Percentiles rank a stretch among this genome's conserved stretches.
These are phyloP conservation scores for Senna tora DNA, from an alignment of 306 rosid species.

Conservation along the genomic window DNA sequence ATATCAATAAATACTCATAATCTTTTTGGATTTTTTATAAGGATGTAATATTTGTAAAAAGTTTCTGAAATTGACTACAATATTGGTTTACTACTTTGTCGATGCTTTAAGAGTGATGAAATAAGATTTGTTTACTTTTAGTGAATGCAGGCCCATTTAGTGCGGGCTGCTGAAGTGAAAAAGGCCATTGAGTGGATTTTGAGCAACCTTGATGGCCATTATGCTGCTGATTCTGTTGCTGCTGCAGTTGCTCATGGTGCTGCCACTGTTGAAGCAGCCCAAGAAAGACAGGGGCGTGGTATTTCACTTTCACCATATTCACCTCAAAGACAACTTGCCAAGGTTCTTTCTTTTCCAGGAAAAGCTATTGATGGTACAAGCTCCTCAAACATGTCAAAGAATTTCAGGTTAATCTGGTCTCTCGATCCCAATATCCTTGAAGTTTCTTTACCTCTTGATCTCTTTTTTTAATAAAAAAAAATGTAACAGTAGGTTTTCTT, in stretches of 20 bases:
- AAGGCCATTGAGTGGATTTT: slow-evolving; percentile 95
- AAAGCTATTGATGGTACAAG: slow-evolving; percentile 69
- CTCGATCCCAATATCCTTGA: slow-evolving; percentile 28
- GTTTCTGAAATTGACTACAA: slow-evolving; percentile 23
- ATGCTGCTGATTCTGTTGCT: slow-evolving; percentile 95
- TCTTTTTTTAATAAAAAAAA: neutral
- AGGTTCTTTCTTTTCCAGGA: slow-evolving; percentile 62
- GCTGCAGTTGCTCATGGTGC: slow-evolving; percentile 92
- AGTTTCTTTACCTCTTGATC: slow-evolving; percentile 21
- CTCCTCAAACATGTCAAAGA: slow-evolving; percentile 82
- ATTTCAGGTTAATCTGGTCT: slow-evolving; percentile 75
- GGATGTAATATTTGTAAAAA: slow-evolving; percentile 15
- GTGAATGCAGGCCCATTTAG: slow-evolving; percentile 99
- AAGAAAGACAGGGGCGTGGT: slow-evolving; percentile 60
- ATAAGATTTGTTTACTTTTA: slow-evolving; percentile 79
- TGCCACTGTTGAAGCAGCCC: slow-evolving; percentile 69
- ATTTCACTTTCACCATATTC: slow-evolving; percentile 51
- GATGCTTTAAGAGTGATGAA: slow-evolving; percentile 61
- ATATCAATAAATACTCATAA: slow-evolving; percentile 4
- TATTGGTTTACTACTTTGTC: slow-evolving; percentile 23
- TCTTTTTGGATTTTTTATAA: neutral
- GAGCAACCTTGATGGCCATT: slow-evolving; percentile 88
- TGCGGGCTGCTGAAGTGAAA: slow-evolving; percentile 96
- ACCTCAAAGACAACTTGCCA: slow-evolving; percentile 57
- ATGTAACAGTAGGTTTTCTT: neutral